Evolutionary conservation across 768 basidiomycete species (phyloP).

Genomic region (Suillus ampliporus): DNA sequence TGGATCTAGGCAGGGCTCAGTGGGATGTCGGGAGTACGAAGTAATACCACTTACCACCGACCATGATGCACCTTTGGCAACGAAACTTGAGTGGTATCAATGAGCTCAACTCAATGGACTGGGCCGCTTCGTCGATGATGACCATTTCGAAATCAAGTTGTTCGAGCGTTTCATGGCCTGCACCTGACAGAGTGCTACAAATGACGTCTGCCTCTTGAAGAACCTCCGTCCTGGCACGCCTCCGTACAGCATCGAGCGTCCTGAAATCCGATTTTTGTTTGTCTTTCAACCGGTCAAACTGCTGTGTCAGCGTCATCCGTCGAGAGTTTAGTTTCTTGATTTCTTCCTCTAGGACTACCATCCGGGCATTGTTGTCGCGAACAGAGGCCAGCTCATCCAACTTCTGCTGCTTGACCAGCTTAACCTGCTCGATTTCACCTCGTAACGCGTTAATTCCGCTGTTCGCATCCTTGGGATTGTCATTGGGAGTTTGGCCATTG

Average conservation of each 20-base stretch:
- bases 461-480: slow-evolving; percentile 54
- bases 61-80: slow-evolving; percentile 86
- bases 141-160: slow-evolving; percentile 92
- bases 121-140: slow-evolving; percentile 98
- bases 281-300: slow-evolving; percentile 81
- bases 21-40: slow-evolving; percentile 3
- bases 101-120: slow-evolving; percentile 93
- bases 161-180: slow-evolving; percentile 87
- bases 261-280: slow-evolving; percentile 81
- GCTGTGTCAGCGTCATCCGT: slow-evolving; percentile 65
- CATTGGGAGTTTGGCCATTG: slow-evolving; percentile 46
- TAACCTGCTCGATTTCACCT: slow-evolving; percentile 72
- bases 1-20: slow-evolving; percentile 55
- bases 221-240: slow-evolving; percentile 77
- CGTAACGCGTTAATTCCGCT: slow-evolving; percentile 65
- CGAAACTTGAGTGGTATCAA: slow-evolving; percentile 93
- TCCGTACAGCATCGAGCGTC: slow-evolving; percentile 79
- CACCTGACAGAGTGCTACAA: slow-evolving; percentile 90
- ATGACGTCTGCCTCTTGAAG: slow-evolving; percentile 91
- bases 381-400: slow-evolving; percentile 59
- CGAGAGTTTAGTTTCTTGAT: slow-evolving; percentile 68
- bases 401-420: slow-evolving; percentile 62
- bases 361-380: slow-evolving; percentile 61
- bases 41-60: slow-evolving; percentile 64
- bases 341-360: slow-evolving; percentile 68